A percentile compares a stretch with the other conserved stretches of the same genome.
These are phyloP conservation scores for Pelargonium fulgidum DNA, from an alignment of 441 rosid genomes.

Conservation along the genomic window DNA sequence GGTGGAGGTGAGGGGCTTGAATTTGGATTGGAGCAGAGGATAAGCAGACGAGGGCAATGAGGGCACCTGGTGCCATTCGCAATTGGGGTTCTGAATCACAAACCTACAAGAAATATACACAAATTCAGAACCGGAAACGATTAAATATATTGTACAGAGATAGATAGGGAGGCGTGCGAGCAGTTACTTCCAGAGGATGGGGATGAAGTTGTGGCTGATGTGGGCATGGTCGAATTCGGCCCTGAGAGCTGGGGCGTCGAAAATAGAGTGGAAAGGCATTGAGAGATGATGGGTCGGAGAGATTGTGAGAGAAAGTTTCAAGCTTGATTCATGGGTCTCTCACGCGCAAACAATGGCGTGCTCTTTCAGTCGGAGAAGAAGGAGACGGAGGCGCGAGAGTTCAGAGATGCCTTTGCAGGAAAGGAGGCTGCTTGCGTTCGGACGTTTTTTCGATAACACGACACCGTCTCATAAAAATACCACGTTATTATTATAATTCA, in stretches of 20 bases:
- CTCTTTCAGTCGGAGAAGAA: not conserved
- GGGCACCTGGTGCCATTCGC: slow-evolving; percentile 66
- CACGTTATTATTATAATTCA: too few species aligned
- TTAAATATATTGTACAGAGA: not conserved
- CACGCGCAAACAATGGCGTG: not conserved
- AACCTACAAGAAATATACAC: slow-evolving; percentile 25
- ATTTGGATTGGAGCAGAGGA: slow-evolving; percentile 56
- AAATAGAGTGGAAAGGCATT: slow-evolving; percentile 46
- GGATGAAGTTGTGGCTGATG: slow-evolving; percentile 49
- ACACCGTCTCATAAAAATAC: too few species aligned
- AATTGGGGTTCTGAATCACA: slow-evolving; percentile 66
- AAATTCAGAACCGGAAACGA: not conserved
- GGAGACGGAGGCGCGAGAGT: slow-evolving; percentile 7
- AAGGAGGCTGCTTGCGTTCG: not conserved
- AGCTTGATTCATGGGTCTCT: not conserved
- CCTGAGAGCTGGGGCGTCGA: slow-evolving; percentile 52
- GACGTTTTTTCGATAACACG: not conserved
- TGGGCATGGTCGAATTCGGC: slow-evolving; percentile 52
- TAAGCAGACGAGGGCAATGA: slow-evolving; percentile 65
- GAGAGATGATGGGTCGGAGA: too few species aligned
- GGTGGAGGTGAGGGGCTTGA: slow-evolving; percentile 66
- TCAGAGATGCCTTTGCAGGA: not conserved
- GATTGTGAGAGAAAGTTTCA: not conserved
- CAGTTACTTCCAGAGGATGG: slow-evolving; percentile 62
- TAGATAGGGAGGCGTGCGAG: not conserved